Conservation (phyloP, 108 stramenopile genomes). For the Nannochloropsis granulata region DNA sequence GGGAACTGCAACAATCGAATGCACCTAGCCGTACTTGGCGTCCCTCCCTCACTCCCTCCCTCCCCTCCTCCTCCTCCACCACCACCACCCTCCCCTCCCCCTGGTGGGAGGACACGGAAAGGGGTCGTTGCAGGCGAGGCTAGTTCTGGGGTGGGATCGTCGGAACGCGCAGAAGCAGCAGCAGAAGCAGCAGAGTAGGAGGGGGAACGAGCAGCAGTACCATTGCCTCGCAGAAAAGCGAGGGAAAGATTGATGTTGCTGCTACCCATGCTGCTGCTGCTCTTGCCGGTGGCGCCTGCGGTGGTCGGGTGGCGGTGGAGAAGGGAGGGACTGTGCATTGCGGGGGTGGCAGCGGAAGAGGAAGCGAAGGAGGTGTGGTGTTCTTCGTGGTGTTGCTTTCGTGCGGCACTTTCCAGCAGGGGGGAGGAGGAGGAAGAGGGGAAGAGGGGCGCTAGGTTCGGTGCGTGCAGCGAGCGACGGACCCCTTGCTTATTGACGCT, state of each 20-base stretch:
- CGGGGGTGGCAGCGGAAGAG: background rate
- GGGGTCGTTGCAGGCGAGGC: background rate
- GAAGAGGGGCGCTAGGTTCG: background rate
- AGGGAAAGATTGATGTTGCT: background rate
- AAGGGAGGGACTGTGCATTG: background rate
- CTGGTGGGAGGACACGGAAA: background rate
- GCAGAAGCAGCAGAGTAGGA: background rate
- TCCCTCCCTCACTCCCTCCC: background rate
- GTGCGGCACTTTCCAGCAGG: background rate
- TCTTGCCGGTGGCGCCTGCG: background rate
- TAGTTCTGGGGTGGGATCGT: background rate
- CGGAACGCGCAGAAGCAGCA: background rate
- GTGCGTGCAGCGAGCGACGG: background rate
- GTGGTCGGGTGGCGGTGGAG: background rate
- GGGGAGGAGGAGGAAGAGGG: background rate
- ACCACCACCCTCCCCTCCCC: background rate
- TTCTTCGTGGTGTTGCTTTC: background rate
- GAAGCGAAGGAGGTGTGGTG: background rate
- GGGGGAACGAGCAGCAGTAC: too few species aligned
- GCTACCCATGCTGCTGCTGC: too few species aligned
- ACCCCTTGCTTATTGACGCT: background rate
- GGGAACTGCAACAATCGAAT: background rate
- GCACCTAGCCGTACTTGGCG: background rate
- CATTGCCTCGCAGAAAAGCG: background rate
- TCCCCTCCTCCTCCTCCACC: background rate